A percentile compares a stretch with the other conserved stretches of the same genome.
phyloP scores from a whole-genome alignment of 164 flowering plant species.

The Vitis vinifera region DNA sequence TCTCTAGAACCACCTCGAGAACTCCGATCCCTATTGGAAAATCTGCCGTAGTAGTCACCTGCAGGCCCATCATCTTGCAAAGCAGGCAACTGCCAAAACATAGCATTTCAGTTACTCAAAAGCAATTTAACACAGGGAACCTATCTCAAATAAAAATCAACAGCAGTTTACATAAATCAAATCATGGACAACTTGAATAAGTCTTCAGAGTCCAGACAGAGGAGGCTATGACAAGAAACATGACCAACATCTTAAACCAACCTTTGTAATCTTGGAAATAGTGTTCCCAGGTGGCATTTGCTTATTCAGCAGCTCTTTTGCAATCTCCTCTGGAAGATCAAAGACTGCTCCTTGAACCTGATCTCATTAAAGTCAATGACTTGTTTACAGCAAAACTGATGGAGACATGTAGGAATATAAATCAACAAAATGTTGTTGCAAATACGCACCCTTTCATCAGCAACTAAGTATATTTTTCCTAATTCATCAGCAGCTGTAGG shows the following conservation, averaged over 20 bases:
- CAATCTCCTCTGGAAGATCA: conserved; percentile 98
- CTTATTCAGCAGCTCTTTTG: conserved; percentile 72
- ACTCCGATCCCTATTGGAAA: conserved; percentile 58
- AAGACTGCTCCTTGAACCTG: conserved; percentile 98
- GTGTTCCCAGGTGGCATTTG: conserved; percentile 78
- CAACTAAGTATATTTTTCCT: conserved; percentile 83
- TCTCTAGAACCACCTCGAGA: conserved; percentile 54
- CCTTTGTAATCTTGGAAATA: conserved; percentile 79
- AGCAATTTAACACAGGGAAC: not conserved
- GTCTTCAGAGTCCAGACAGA: too few species aligned
- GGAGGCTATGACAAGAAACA: not conserved
- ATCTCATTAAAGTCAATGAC: conserved; percentile 10
- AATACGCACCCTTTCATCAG: conserved; percentile 78
- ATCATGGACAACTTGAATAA: not conserved
- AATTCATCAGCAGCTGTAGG: conserved; percentile 93
- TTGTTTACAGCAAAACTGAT: not conserved
- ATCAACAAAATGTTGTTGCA: not conserved
- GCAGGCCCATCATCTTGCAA: conserved; percentile 96
- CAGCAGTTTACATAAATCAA: not conserved
- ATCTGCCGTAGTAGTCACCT: conserved; percentile 80
- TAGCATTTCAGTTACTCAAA: not conserved
- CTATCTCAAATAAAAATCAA: too few species aligned
- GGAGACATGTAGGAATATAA: not conserved
- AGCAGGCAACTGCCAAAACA: conserved; percentile 75
- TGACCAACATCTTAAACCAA: conserved; percentile 12